Percentiles rank a stretch among this genome's conserved stretches.
These are phyloP conservation scores for Pyricularia sp. DNA, from an alignment of 2,329 filamentous ascomycete species.

Conservation along the genomic window DNA sequence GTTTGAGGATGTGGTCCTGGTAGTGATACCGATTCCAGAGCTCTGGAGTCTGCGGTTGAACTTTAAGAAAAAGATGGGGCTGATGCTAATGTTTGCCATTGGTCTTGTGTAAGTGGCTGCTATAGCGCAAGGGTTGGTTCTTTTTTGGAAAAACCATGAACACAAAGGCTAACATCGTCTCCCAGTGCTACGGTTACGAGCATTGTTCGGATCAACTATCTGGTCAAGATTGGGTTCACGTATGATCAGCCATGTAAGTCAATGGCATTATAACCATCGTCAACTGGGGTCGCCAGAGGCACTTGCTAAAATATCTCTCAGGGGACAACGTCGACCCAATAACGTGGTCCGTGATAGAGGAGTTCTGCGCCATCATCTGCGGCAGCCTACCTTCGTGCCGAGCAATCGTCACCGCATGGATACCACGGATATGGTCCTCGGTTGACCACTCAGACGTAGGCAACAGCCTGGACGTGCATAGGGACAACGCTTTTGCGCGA, in stretches of 20 bases:
- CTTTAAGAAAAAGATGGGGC: slow-evolving; percentile 30
- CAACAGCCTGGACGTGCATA: background rate
- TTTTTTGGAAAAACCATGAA: background rate
- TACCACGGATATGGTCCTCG: background rate
- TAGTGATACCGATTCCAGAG: slow-evolving; percentile 27
- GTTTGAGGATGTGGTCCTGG: slow-evolving; percentile 25
- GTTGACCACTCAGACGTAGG: background rate
- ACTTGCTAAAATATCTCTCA: background rate
- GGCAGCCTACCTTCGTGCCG: slow-evolving; percentile 3
- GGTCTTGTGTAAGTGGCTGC: slow-evolving; percentile 19
- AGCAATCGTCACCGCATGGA: background rate
- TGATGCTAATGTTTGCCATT: slow-evolving; percentile 30
- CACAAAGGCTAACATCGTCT: background rate
- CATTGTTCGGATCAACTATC: slow-evolving; percentile 1
- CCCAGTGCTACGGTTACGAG: slow-evolving; percentile 1
- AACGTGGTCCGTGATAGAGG: slow-evolving; percentile 3
- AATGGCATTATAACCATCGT: too few species aligned
- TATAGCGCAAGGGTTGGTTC: too few species aligned
- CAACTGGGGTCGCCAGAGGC: background rate
- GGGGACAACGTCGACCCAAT: slow-evolving; percentile 4
- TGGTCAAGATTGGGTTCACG: slow-evolving; percentile 1
- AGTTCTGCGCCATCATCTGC: slow-evolving; percentile 4
- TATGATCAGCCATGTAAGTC: slow-evolving; percentile 2
- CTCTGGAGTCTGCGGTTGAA: slow-evolving; percentile 24
- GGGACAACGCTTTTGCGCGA: background rate